phyloP scores from a whole-genome alignment of 345 rosid species.

The Bruguiera sexangula region DNA sequence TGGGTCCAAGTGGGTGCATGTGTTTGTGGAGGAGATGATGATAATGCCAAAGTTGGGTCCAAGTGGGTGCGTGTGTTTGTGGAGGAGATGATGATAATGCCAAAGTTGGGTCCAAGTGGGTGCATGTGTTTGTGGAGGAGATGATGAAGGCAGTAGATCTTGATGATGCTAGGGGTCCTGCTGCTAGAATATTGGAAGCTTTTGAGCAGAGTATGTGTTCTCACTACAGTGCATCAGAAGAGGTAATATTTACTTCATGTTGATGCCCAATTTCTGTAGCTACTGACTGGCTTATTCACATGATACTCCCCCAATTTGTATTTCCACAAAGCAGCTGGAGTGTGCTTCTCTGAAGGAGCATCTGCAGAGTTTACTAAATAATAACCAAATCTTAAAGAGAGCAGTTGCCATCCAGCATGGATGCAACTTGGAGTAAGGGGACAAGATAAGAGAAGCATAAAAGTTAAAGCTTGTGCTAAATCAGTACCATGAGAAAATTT shows the following conservation, averaged over 20 bases:
- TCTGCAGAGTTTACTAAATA: slow-evolving; percentile 38
- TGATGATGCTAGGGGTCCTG: slow-evolving; percentile 41
- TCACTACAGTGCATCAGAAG: slow-evolving; percentile 26
- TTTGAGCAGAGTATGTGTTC: slow-evolving; percentile 33
- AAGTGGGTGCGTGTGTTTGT: slow-evolving; percentile 50
- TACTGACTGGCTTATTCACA: background rate
- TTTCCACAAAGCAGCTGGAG: slow-evolving; percentile 34
- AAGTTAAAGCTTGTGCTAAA: slow-evolving; percentile 34
- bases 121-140: slow-evolving; percentile 44
- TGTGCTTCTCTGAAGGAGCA: slow-evolving; percentile 35
- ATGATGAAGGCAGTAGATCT: slow-evolving; percentile 37
- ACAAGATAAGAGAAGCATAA: slow-evolving; percentile 36
- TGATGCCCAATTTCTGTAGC: background rate
- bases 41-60: slow-evolving; percentile 25
- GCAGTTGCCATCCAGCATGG: slow-evolving; percentile 45
- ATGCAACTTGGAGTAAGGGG: slow-evolving; percentile 45
- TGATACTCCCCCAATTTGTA: background rate
- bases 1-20: slow-evolving; percentile 47
- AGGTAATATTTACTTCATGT: slow-evolving; percentile 25
- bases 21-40: slow-evolving; percentile 38
- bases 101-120: slow-evolving; percentile 41
- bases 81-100: slow-evolving; percentile 25
- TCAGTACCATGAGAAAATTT: slow-evolving; percentile 49
- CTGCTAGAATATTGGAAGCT: slow-evolving; percentile 39
- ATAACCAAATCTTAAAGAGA: slow-evolving; percentile 47